phyloP scores from a whole-genome alignment of 2,329 filamentous ascomycete species.

The Penicillium sp. region DNA sequence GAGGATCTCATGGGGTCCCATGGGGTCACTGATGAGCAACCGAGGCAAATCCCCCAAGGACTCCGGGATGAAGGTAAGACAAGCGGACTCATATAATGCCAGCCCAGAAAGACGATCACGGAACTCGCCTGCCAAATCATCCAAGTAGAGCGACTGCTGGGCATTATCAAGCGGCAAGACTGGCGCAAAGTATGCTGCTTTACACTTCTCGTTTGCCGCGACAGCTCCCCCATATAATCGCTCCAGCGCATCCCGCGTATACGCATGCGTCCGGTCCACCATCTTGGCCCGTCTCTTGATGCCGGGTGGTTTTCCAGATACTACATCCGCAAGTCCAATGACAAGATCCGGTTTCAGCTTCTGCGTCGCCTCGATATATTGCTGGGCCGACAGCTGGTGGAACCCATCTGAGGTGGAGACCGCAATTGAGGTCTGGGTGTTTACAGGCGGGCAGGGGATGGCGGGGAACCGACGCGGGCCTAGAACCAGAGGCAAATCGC shows the following conservation, averaged over 20 bases:
- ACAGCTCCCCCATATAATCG: slow-evolving; percentile 39
- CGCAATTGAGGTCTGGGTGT: slow-evolving; percentile 69
- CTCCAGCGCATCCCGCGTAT: slow-evolving; percentile 68
- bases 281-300: slow-evolving; percentile 77
- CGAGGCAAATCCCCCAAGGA: slow-evolving; percentile 65
- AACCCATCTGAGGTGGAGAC: slow-evolving; percentile 88
- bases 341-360: slow-evolving; percentile 77
- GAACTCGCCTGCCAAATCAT: slow-evolving; percentile 66
- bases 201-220: slow-evolving; percentile 25
- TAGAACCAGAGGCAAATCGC: slow-evolving; percentile 67
- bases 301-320: slow-evolving; percentile 60
- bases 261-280: slow-evolving; percentile 80
- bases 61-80: slow-evolving; percentile 66
- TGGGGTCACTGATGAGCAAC: slow-evolving; percentile 69
- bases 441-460: slow-evolving; percentile 66
- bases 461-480: slow-evolving; percentile 76
- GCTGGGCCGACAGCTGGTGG: slow-evolving; percentile 63
- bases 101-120: slow-evolving; percentile 62
- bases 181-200: slow-evolving; percentile 60
- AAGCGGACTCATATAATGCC: slow-evolving; percentile 72
- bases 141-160: slow-evolving; percentile 77
- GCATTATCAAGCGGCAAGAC: slow-evolving; percentile 73
- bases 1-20: slow-evolving; percentile 73
- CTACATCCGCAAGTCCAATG: slow-evolving; percentile 72
- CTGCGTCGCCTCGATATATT: slow-evolving; percentile 66